These are phyloP conservation scores for Melaleuca alternifolia DNA, from an alignment of 345 rosid species.

Conservation along the genomic window DNA sequence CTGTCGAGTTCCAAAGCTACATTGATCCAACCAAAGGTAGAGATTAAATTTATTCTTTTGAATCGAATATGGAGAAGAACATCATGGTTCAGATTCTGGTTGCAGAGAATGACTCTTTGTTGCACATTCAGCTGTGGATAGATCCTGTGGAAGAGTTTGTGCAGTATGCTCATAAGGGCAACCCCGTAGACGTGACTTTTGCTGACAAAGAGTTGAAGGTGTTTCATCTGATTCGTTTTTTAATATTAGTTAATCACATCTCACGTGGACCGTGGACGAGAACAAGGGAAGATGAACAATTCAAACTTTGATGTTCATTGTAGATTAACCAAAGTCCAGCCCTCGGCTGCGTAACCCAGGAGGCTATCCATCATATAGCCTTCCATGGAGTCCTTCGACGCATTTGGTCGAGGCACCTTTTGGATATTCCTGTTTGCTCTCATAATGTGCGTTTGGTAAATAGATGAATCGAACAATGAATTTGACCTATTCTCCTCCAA, in stretches of 20 bases:
- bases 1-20: constrained; percentile 81
- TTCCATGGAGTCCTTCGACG: neutral
- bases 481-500: neutral
- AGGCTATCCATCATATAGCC: neutral
- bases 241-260: neutral
- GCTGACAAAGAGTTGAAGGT: constrained; percentile 79
- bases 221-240: neutral
- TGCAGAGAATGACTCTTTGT: constrained; percentile 62
- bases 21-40: constrained; percentile 80
- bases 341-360: neutral
- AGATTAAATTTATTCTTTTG: neutral
- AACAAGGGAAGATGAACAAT: neutral
- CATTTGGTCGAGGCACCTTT: neutral
- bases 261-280: neutral
- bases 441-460: neutral
- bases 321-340: neutral
- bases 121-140: constrained; percentile 86
- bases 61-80: neutral
- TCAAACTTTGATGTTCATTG: neutral
- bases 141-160: constrained; percentile 89
- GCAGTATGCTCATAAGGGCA: constrained; percentile 63
- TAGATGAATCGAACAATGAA: neutral
- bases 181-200: constrained; percentile 87
- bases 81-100: constrained; percentile 6
- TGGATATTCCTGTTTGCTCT: neutral